phyloP scores from a whole-genome alignment of 2,329 filamentous ascomycete genomes.

The Pseudophaeomoniella oleicola region DNA sequence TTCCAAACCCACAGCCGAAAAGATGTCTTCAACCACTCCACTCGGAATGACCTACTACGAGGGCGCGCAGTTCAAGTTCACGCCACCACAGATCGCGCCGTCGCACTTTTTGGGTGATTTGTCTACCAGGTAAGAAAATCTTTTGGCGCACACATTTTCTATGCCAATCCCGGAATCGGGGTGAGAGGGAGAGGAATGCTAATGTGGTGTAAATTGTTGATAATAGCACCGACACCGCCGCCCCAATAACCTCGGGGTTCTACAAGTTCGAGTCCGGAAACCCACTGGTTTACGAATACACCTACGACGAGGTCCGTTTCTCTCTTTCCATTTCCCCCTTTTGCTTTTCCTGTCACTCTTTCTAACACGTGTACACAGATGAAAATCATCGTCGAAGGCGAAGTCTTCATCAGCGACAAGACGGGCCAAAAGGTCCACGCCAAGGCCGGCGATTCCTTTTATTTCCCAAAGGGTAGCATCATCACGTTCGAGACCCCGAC shows the following conservation, averaged over 20 bases:
- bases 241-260: conserved; percentile 49
- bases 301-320: conserved; percentile 41
- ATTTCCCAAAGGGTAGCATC: conserved; percentile 50
- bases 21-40: neutral
- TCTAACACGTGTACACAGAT: conserved; percentile 22
- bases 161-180: too few relatives aligned
- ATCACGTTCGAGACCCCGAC: conserved; percentile 51
- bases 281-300: conserved; percentile 53
- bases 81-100: conserved; percentile 46
- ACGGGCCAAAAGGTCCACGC: conserved; percentile 46
- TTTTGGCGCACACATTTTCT: too few relatives aligned
- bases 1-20: conserved; percentile 2
- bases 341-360: neutral
- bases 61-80: conserved; percentile 44
- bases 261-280: conserved; percentile 55
- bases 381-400: conserved; percentile 58
- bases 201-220: too few relatives aligned
- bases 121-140: conserved; percentile 3
- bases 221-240: conserved; percentile 39
- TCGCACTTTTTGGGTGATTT: conserved; percentile 22
- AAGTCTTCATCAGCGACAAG: conserved; percentile 50
- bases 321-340: neutral
- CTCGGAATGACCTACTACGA: conserved; percentile 31
- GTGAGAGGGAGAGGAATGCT: too few relatives aligned
- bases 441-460: conserved; percentile 50